Evolutionary conservation across 2,329 filamentous ascomycete genomes (phyloP), one percentile per base, ranked within the genome.

Genomic region (Nothomitra cinnamomea): DNA sequence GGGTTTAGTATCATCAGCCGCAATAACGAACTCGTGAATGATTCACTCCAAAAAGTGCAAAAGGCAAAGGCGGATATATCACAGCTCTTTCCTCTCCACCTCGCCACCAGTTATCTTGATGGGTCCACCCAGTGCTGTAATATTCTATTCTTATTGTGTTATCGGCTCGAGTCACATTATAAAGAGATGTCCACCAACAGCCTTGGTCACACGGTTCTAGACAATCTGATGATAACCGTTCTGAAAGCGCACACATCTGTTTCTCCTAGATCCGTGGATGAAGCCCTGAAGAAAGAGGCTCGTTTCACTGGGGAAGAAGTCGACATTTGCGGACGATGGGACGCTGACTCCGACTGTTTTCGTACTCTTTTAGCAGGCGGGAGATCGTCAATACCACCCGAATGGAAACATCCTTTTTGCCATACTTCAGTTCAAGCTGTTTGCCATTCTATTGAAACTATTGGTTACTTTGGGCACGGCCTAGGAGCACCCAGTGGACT

Each of bases 371-470:
- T 65, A 10, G 58, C 57, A 1, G 56, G 53, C 1, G 66, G 66
- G 0, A 53, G 52, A 13, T 17, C 57, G 2, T 55, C 48, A 1
- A 63, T 68, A 19, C 69, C 69, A 0, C 52, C 56, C 1, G 13
- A 49, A 0, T 72, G 69, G 69, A 72, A 72, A 56, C 69, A 71
- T 56, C 67, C 65, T 48, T 71, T 72, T 54, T 72, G 69, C 53
- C 67, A 72, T 53, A 70, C 67, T 4, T 68, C 68, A 1, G 59
- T 62, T 4, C 67, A 69, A 58, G 60, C 66, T 0, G 61, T 71
- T 4, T 67, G 63, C 22, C 65, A 71, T 55, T 63, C 55, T 35
- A 65, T 70, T 35, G 50, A 54, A 7, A 22, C n/a, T 3, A 56
- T 67, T 45, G 8, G 7, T 13, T 21, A 21, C n/a, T 21, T n/a